phyloP scores from a whole-genome alignment of 164 flowering plant species.

The Akebia trifoliata region DNA sequence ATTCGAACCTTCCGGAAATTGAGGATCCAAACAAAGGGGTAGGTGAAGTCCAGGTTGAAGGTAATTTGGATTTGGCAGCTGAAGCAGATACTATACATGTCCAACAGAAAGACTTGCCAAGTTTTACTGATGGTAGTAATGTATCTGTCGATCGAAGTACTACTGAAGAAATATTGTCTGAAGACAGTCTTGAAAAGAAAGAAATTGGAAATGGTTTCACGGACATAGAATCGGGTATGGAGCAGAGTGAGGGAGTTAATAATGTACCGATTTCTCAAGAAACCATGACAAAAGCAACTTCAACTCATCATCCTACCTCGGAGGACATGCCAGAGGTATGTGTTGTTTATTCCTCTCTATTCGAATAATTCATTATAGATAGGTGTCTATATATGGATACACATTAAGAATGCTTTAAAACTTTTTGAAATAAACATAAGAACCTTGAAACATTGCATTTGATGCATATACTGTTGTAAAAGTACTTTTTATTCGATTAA shows the following conservation, averaged over 20 bases:
- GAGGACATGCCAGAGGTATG: slow-evolving; percentile 36
- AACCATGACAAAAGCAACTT: slow-evolving; percentile 15
- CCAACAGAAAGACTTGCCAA: slow-evolving; percentile 28
- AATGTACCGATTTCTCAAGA: slow-evolving; percentile 10
- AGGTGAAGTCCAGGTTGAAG: slow-evolving; percentile 7
- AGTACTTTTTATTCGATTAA: no score
- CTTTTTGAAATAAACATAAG: no score
- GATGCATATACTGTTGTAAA: no score
- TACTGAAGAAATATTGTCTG: slow-evolving; percentile 23
- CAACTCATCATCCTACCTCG: slow-evolving; percentile 15
- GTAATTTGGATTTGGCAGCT: not conserved
- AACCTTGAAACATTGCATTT: no score
- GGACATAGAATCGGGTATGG: slow-evolving; percentile 15
- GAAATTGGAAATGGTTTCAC: slow-evolving; percentile 7
- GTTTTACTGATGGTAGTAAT: slow-evolving; percentile 11
- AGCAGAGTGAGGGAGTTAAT: slow-evolving; percentile 25
- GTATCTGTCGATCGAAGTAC: slow-evolving; percentile 23
- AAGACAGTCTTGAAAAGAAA: slow-evolving; percentile 24
- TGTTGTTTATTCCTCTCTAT: not conserved
- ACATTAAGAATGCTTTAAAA: not conserved
- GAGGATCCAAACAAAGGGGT: slow-evolving; percentile 20
- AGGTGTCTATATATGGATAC: not conserved
- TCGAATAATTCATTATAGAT: not conserved
- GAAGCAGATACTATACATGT: slow-evolving; percentile 15
- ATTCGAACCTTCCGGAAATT: slow-evolving; percentile 13